Evolutionary conservation across 2,329 filamentous ascomycete species (phyloP), one percentile per base, ranked within the genome.

Genomic region (Alternaria tenuissima): DNA sequence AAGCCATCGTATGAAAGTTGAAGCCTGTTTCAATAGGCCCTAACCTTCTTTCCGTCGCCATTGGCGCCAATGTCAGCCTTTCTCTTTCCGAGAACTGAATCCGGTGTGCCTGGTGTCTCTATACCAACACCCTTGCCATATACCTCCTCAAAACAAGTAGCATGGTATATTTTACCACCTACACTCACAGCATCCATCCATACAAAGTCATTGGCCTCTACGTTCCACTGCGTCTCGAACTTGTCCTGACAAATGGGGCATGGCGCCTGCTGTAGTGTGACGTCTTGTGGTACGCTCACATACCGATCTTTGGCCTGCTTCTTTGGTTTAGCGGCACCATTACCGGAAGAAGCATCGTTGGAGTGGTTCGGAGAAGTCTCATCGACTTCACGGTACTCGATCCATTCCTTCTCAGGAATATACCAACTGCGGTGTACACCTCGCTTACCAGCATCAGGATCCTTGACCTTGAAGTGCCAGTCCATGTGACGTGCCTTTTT

Each of bases 401-500:
- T 90, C 95, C 95, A 99, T 75, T 97, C 94, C 88, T 93, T 85
- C 81, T 96, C 92, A 72, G 96, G 92, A 49, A 97, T 89, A 76
- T 97, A 97, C 93, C 93, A 98, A 78, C 93, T 96, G 34, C 95
- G 89, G 74, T 96, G 94, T 70, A 96, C 91, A 32, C 92, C 93
- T 62, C 92, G 87, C 76, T 92, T 94, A 73, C 92, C 89, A 14
- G 91, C 90, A 69, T 98, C 94, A 3, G 89, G 89, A 80, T 96
- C 92, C 73, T 97, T 94, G 24, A 94, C 94, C 57, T 91, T 89
- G 81, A 99, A 99, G 79, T 99, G 95, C 95, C 95, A 99, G 79
- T 99, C 95, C 84, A 99, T 89, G 76, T 99, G 95, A 3, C 90
- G 88, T 24, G 90, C 92, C 81, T 98, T 98, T 82, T 91, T 91